phyloP scores from a whole-genome alignment of 495 filamentous ascomycete species.

The Aspergillus nanangensis region DNA sequence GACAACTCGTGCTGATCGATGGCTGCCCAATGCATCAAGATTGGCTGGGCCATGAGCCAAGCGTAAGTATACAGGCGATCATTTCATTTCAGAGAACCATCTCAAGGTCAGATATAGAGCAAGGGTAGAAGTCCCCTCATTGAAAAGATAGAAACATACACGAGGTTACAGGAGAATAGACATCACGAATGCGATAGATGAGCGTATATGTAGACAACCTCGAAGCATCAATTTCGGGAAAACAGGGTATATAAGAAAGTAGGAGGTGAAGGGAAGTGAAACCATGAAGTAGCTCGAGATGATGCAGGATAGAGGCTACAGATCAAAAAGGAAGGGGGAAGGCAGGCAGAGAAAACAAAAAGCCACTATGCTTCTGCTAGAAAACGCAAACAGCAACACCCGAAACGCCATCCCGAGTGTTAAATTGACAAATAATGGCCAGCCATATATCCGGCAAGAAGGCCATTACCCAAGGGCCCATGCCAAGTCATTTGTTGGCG shows the following conservation, averaged over 20 bases:
- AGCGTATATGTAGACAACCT: slow-evolving; percentile 2
- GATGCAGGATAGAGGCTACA: neutral
- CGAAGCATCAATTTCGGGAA: neutral
- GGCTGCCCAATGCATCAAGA: too few species aligned
- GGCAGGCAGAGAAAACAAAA: slow-evolving; percentile 13
- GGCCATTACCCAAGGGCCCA: neutral
- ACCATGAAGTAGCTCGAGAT: slow-evolving; percentile 13
- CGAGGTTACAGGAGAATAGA: too few species aligned
- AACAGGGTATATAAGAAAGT: slow-evolving; percentile 3
- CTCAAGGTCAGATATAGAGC: neutral
- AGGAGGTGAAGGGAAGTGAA: neutral
- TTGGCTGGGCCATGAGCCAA: too few species aligned
- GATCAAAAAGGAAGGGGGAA: slow-evolving; percentile 11
- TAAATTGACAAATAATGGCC: slow-evolving; percentile 5
- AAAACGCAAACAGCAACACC: slow-evolving; percentile 14
- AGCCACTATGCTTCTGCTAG: slow-evolving; percentile 20
- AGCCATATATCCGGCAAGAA: slow-evolving; percentile 13
- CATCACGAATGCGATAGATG: too few species aligned
- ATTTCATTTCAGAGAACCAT: too few species aligned
- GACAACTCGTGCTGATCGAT: too few species aligned
- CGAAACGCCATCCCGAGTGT: slow-evolving; percentile 13
- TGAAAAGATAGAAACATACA: too few species aligned
- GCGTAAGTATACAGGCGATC: too few species aligned
- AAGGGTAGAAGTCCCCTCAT: too few species aligned
- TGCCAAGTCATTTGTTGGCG: slow-evolving; percentile 1